These are phyloP conservation scores for Penicillium daleae DNA, from an alignment of 495 filamentous ascomycete species.

Conservation along the genomic window DNA sequence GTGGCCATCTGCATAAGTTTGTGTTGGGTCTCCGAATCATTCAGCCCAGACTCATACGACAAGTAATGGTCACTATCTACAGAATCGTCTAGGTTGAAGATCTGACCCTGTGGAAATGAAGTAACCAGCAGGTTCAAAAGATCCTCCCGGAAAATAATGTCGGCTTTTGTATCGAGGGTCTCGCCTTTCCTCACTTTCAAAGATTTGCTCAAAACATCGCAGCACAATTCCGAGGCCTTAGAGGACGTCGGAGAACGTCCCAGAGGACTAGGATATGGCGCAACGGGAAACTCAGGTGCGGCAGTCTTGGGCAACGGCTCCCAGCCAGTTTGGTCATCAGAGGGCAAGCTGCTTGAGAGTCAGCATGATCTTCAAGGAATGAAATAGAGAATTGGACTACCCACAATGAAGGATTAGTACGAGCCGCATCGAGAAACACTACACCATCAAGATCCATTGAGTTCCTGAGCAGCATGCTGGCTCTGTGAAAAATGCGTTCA, in stretches of 20 bases:
- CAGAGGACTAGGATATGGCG: constrained; percentile 25
- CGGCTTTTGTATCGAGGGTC: not conserved
- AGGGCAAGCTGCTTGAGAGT: constrained; percentile 12
- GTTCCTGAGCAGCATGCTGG: constrained; percentile 40
- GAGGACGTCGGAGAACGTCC: constrained; percentile 1
- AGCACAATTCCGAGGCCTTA: constrained; percentile 6
- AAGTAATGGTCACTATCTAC: constrained; percentile 10
- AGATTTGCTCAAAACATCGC: constrained; percentile 21
- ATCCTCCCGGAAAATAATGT: constrained; percentile 19
- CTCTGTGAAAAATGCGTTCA: constrained; percentile 39
- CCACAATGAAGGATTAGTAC: constrained; percentile 31
- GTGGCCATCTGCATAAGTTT: constrained; percentile 11
- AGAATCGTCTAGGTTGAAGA: constrained; percentile 24
- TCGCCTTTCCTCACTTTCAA: constrained; percentile 7
- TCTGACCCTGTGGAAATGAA: constrained; percentile 35
- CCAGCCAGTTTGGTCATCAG: constrained; percentile 23
- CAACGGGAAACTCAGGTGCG: constrained; percentile 20
- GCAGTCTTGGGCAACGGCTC: constrained; percentile 31
- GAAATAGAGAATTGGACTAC: not conserved
- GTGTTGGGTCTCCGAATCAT: not conserved
- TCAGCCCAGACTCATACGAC: not conserved
- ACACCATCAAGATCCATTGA: constrained; percentile 51
- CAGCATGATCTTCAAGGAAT: not conserved
- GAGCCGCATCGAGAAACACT: constrained; percentile 42
- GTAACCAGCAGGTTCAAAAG: constrained; percentile 32